Conservation (phyloP, 1,284 basidiomycete genomes). For the Pseudozyma tsukubaensis region DNA sequence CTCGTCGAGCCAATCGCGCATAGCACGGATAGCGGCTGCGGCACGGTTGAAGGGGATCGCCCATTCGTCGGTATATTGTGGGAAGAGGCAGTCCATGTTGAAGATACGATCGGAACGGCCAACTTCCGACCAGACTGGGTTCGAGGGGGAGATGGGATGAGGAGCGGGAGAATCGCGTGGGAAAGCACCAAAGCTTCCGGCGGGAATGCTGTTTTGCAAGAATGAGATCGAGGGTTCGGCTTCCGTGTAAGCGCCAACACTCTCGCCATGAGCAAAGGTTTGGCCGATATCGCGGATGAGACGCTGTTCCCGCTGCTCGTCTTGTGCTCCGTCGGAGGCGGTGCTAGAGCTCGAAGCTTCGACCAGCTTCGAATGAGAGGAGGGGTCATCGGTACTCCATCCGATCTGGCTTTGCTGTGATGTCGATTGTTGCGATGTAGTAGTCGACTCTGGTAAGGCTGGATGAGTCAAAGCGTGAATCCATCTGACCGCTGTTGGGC, state of each 20-base stretch:
- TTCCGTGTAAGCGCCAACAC: conserved; percentile 24
- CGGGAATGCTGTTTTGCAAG: conserved; percentile 24
- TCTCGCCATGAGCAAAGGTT: conserved; percentile 23
- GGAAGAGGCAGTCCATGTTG: conserved; percentile 68
- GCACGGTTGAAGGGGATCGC: conserved; percentile 78
- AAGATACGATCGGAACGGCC: conserved; percentile 63
- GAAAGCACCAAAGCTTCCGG: conserved; percentile 30
- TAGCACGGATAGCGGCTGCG: conserved; percentile 77
- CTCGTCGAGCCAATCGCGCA: conserved; percentile 79
- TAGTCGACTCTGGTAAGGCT: conserved; percentile 20
- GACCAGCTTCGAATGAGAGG: conserved; percentile 68
- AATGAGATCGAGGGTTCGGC: conserved; percentile 25
- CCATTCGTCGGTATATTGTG: conserved; percentile 77
- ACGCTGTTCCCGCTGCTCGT: conserved; percentile 25
- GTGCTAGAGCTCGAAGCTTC: conserved; percentile 1
- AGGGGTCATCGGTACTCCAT: conserved; percentile 35
- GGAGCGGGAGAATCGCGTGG: conserved; percentile 40
- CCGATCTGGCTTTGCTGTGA: conserved; percentile 13
- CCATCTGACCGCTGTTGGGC: conserved; percentile 35
- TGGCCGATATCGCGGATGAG: conserved; percentile 40
- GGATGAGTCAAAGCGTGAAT: conserved; percentile 52
- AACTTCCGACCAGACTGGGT: conserved; percentile 46
- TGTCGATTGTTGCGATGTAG: not conserved
- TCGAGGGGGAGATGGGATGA: conserved; percentile 22
- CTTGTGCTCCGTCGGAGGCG: conserved; percentile 49